Base-by-base conservation (phyloP, 495 filamentous ascomycete species). In the Bathelium albidoporum region DNA sequence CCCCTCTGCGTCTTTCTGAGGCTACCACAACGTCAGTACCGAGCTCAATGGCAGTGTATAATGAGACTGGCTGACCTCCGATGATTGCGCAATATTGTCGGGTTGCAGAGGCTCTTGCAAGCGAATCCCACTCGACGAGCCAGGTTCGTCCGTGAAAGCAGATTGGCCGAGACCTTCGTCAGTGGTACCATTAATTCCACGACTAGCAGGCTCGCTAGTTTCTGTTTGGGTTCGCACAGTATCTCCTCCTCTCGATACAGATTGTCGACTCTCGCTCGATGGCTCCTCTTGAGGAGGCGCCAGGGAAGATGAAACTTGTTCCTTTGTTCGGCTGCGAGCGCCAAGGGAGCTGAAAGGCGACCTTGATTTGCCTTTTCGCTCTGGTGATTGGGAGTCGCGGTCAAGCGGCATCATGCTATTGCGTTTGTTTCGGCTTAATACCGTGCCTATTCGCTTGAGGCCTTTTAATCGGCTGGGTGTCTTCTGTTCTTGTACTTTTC, bases 1-100 rank as follows among this genome's bases (percentile, higher is more conserved):
- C 4, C 85, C 86, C 39, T 88, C 86, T 0, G 79, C 72, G 68
- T 87, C 85, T 62, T 81, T 79, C 63, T 78, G 79, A 18, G 76
- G 73, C 74, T 81, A 7, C 2, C 10, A 20, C 5, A 12, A 29
- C 11, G 32, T 63, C 24, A 62, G 24, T 11, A 62, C 58, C 45
- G 12, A 55, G n/a, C 59, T 16, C 49, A 55, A 1, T 26, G 24
- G 24, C 20, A 16, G n/a, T 55, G 2, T 10, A 24, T 55, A 29
- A 29, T 2, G 5, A 24, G 16, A 29, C 2, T 11, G 2, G 49
- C 49, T 29, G 24, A 55, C 49, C 49, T 55, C 49, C 2, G 20
- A n/a, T 55, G 11, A n/a, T 29, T 29, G 49, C 11, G 24, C 24
- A 5, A 9, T 29, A 55, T 55, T 55, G 65, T 71, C 66, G 26